Conservation (phyloP, 345 rosid species). For the Citrus cavaleriei region DNA sequence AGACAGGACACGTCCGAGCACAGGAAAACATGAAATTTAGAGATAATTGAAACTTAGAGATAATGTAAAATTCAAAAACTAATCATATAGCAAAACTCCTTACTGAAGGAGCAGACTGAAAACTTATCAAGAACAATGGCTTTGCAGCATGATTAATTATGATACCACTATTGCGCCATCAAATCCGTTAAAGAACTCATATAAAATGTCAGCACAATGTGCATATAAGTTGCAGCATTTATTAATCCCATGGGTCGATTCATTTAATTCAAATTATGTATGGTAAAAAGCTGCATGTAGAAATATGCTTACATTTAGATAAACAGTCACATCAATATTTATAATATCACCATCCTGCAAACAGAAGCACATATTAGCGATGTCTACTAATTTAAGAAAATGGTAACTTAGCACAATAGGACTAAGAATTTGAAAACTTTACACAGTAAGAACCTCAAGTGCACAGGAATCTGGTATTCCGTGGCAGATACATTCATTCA, state of each 20-base stretch:
- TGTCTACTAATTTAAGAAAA: neutral
- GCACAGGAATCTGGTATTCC: slow-evolving; percentile 90
- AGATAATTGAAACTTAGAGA: neutral
- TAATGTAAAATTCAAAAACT: neutral
- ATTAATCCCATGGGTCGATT: neutral
- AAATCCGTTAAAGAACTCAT: neutral
- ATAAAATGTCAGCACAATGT: neutral
- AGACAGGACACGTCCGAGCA: neutral
- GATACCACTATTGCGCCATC: neutral
- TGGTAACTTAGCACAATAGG: neutral
- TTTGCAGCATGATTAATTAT: neutral
- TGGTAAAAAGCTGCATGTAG: neutral
- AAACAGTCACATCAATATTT: slow-evolving; percentile 90
- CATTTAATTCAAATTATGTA: slow-evolving; percentile 1
- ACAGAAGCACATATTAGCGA: neutral
- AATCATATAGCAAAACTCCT: neutral
- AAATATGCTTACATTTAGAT: slow-evolving; percentile 58
- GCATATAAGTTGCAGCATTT: neutral
- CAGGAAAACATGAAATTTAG: neutral
- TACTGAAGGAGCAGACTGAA: neutral
- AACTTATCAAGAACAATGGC: neutral
- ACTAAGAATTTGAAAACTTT: slow-evolving; percentile 4
- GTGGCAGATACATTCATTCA: slow-evolving; percentile 96
- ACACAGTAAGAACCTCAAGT: slow-evolving; percentile 55
- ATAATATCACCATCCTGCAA: slow-evolving; percentile 95